phyloP scores from a whole-genome alignment of 495 filamentous ascomycete genomes.

The Xylaria castorea region DNA sequence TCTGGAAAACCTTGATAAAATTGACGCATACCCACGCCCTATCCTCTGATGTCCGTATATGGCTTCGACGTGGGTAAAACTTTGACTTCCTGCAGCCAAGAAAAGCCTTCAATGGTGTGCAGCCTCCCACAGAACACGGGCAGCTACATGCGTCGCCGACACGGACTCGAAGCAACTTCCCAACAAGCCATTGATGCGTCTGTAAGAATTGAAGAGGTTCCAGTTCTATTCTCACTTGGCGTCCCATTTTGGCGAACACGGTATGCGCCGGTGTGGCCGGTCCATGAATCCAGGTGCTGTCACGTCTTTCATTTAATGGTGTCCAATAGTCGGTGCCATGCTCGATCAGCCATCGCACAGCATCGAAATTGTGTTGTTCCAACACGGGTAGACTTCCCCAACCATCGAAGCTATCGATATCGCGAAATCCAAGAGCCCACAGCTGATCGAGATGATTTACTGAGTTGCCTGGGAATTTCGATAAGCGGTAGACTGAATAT shows the following conservation, averaged over 20 bases:
- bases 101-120: background rate
- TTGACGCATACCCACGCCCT: background rate
- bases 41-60: background rate
- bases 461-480: background rate
- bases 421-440: constrained; percentile 8
- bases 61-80: too few species aligned
- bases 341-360: constrained; percentile 2
- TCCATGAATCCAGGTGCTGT: background rate
- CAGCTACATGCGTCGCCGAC: background rate
- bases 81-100: background rate
- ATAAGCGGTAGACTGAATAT: background rate
- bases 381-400: background rate
- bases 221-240: background rate
- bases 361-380: too few species aligned
- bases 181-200: background rate
- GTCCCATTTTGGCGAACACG: background rate
- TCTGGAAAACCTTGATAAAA: background rate
- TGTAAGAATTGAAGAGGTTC: background rate
- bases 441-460: background rate
- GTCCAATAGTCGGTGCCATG: constrained; percentile 16
- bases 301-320: background rate
- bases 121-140: background rate
- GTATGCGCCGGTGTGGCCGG: constrained; percentile 5
- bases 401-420: background rate
- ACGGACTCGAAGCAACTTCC: background rate